These are phyloP conservation scores for Osmanthus fragrans DNA, from an alignment of 257 asterid species.

Conservation along the genomic window DNA sequence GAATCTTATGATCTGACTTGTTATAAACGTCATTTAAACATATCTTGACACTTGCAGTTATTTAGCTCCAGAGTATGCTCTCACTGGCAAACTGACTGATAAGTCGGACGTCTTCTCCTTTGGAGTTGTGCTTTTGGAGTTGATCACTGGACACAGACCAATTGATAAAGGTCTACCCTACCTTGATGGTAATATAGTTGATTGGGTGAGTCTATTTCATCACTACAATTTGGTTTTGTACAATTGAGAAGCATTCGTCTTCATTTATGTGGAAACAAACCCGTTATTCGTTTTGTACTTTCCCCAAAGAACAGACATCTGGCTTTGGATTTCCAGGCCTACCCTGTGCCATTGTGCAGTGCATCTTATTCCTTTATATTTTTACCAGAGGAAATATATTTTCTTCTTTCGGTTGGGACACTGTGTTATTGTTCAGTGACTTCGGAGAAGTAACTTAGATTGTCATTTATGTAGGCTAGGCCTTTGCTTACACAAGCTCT, in stretches of 20 bases:
- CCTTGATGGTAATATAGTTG: slow-evolving; percentile 85
- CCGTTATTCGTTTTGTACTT: neutral
- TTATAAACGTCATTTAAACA: neutral
- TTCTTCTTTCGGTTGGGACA: neutral
- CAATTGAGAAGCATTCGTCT: neutral
- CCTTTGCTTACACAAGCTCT: slow-evolving; percentile 79
- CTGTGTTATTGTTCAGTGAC: neutral
- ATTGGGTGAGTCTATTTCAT: slow-evolving; percentile 62
- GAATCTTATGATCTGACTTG: neutral
- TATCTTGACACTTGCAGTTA: slow-evolving; percentile 49
- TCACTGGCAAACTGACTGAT: slow-evolving; percentile 82
- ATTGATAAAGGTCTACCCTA: slow-evolving; percentile 76
- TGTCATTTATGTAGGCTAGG: slow-evolving; percentile 62
- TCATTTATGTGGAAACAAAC: neutral
- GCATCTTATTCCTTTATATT: neutral
- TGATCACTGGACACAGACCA: slow-evolving; percentile 88
- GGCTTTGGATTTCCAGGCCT: neutral
- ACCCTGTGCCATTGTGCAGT: neutral
- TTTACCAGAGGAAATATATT: neutral
- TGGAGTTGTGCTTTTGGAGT: slow-evolving; percentile 87
- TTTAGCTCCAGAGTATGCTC: slow-evolving; percentile 96
- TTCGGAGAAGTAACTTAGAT: slow-evolving; percentile 3
- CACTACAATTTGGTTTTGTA: slow-evolving; percentile 2
- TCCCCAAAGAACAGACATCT: neutral
- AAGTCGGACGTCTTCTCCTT: slow-evolving; percentile 89